Evolutionary conservation across 2,329 filamentous ascomycete genomes (phyloP).

Genomic region (Aplosporella prunicola): DNA sequence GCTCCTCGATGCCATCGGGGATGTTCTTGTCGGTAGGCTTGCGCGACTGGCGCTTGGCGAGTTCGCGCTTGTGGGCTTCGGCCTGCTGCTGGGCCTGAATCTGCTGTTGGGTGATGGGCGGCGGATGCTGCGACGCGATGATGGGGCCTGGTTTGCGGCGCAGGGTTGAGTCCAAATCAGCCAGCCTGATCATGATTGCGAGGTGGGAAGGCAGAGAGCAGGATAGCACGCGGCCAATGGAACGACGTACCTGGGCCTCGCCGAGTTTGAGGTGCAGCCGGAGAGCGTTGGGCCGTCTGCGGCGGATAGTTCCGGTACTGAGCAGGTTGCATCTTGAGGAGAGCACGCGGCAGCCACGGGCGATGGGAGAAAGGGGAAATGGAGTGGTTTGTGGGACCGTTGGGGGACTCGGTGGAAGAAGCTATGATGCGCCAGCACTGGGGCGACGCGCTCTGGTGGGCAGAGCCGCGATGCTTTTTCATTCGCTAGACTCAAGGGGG

Average conservation of each 20-base stretch:
- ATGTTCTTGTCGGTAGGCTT: conserved; percentile 94
- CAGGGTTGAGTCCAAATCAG: conserved; percentile 40
- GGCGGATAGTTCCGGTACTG: conserved; percentile 39
- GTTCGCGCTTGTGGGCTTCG: conserved; percentile 47
- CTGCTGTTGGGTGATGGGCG: conserved; percentile 32
- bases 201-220: neutral
- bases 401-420: neutral
- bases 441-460: conserved; percentile 8
- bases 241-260: conserved; percentile 32
- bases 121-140: conserved; percentile 19
- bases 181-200: conserved; percentile 35
- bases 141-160: conserved; percentile 37
- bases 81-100: conserved; percentile 38
- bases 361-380: neutral
- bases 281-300: conserved; percentile 27
- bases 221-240: conserved; percentile 4
- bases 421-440: conserved; percentile 2
- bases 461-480: conserved; percentile 7
- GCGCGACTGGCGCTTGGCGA: conserved; percentile 68
- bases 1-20: conserved; percentile 73
- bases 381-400: neutral
- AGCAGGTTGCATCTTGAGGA: conserved; percentile 32
- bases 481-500: conserved; percentile 8
- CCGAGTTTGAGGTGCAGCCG: conserved; percentile 25
- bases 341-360: conserved; percentile 16